Conservation (phyloP, 306 rosid genomes). For the Sindora glabra region DNA sequence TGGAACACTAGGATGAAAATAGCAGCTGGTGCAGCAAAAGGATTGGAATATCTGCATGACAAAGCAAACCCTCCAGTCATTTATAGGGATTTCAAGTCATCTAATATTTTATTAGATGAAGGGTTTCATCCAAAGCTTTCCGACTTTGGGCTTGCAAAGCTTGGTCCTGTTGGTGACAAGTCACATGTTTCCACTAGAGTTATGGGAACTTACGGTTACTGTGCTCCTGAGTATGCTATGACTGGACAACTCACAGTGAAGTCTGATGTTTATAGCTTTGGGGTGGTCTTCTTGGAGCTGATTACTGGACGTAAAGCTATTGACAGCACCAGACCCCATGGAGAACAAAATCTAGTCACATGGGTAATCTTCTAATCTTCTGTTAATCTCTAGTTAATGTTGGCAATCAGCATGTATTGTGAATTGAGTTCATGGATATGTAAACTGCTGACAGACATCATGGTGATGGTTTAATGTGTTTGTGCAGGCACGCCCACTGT, state of each 20-base stretch:
- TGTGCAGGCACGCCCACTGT: conserved; percentile 74
- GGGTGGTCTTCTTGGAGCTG: conserved; percentile 84
- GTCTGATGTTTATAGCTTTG: conserved; percentile 85
- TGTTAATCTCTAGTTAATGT: conserved; percentile 6
- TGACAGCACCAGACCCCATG: conserved; percentile 66
- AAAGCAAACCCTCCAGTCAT: conserved; percentile 88
- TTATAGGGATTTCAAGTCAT: conserved; percentile 87
- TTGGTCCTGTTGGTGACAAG: conserved; percentile 88
- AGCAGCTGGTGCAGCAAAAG: conserved; percentile 88
- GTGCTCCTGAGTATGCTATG: conserved; percentile 96
- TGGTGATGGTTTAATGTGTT: conserved; percentile 12
- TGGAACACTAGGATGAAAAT: conserved; percentile 92
- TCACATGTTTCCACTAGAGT: conserved; percentile 91
- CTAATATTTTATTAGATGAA: conserved; percentile 81
- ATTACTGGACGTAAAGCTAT: conserved; percentile 88
- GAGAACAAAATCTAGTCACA: conserved; percentile 83
- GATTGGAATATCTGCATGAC: conserved; percentile 84
- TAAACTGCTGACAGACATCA: background rate
- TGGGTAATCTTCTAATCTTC: conserved; percentile 49
- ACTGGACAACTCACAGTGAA: conserved; percentile 87
- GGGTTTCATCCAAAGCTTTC: conserved; percentile 84
- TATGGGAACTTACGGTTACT: conserved; percentile 92
- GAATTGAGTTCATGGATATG: too few relatives aligned
- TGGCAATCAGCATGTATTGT: background rate
- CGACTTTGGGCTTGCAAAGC: conserved; percentile 94